A percentile compares a stretch with the other conserved stretches of the same genome.
These are phyloP conservation scores for Fragaria iinumae DNA, from an alignment of 306 rosid species.

Conservation along the genomic window DNA sequence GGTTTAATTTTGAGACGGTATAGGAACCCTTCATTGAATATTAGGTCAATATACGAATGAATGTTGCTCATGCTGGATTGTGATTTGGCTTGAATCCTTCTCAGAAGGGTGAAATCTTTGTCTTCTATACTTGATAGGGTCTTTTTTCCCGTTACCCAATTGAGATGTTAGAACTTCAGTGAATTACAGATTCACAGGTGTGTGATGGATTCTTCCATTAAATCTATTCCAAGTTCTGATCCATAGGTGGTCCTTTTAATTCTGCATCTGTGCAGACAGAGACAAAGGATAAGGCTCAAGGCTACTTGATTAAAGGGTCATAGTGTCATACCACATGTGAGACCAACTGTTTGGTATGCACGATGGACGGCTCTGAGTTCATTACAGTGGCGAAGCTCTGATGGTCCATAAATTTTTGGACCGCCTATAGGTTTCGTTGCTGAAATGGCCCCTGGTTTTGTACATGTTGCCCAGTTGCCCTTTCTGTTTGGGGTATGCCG, in stretches of 20 bases:
- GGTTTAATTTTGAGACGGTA: not conserved
- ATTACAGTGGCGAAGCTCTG: not conserved
- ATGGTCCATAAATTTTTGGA: conserved; percentile 19
- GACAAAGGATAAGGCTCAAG: not conserved
- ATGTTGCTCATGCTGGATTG: not conserved
- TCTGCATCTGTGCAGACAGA: not conserved
- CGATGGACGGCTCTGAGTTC: not conserved
- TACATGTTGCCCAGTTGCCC: not conserved
- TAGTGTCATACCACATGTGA: not conserved
- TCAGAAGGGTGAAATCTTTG: not conserved
- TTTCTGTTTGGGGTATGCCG: not conserved
- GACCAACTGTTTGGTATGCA: conserved; percentile 39
- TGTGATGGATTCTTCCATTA: not conserved
- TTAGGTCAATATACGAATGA: not conserved
- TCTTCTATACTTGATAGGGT: not conserved
- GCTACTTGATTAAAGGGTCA: not conserved
- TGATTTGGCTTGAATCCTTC: not conserved
- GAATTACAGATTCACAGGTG: not conserved
- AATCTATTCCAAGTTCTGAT: conserved; percentile 1
- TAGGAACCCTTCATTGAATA: not conserved
- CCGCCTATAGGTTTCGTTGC: conserved; percentile 25
- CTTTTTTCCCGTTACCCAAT: not conserved
- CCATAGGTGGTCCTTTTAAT: not conserved
- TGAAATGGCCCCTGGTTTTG: conserved; percentile 40
- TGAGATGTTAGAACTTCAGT: not conserved